phyloP scores from a whole-genome alignment of 140 eudicot genomes.

The Erigeron philadelphicus region DNA sequence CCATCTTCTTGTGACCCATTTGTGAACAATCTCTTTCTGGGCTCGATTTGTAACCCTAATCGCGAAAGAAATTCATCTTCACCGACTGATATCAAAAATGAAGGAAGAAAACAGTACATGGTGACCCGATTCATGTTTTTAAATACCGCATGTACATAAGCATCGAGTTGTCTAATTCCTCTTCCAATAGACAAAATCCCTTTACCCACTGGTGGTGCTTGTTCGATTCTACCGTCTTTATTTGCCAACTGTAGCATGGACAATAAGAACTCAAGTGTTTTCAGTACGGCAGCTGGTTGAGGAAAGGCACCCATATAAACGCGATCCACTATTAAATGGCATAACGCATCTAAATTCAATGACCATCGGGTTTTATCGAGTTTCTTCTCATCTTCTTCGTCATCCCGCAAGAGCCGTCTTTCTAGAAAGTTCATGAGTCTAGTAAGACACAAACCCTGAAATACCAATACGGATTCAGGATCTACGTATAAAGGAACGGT shows the following conservation, averaged over 20 bases:
- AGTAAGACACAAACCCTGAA: slow-evolving; percentile 90
- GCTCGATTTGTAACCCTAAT: slow-evolving; percentile 63
- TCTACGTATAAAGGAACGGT: slow-evolving; percentile 78
- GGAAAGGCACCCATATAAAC: slow-evolving; percentile 98
- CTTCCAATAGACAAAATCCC: slow-evolving; percentile 85
- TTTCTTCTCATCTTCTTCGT: slow-evolving; percentile 87
- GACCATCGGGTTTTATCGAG: slow-evolving; percentile 92
- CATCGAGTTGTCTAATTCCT: slow-evolving; percentile 75
- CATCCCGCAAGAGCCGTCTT: slow-evolving; percentile 89
- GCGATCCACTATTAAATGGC: slow-evolving; percentile 90
- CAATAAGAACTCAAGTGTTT: slow-evolving; percentile 75
- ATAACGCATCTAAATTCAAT: slow-evolving; percentile 70
- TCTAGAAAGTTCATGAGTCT: slow-evolving; percentile 93
- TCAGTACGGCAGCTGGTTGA: slow-evolving; percentile 74
- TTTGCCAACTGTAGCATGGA: slow-evolving; percentile 98
- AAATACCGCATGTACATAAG: slow-evolving; percentile 60
- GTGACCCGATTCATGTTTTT: slow-evolving; percentile 76
- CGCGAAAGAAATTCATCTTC: slow-evolving; percentile 80
- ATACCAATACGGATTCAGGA: slow-evolving; percentile 72
- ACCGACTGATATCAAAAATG: slow-evolving; percentile 64
- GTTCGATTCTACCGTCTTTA: slow-evolving; percentile 94
- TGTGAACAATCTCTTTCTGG: slow-evolving; percentile 36
- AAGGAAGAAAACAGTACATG: slow-evolving; percentile 81
- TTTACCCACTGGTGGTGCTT: slow-evolving; percentile 62
- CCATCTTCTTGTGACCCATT: slow-evolving; percentile 48